These are phyloP conservation scores for Cruciata laevipes DNA, from an alignment of 257 asterid species.

Conservation along the genomic window DNA sequence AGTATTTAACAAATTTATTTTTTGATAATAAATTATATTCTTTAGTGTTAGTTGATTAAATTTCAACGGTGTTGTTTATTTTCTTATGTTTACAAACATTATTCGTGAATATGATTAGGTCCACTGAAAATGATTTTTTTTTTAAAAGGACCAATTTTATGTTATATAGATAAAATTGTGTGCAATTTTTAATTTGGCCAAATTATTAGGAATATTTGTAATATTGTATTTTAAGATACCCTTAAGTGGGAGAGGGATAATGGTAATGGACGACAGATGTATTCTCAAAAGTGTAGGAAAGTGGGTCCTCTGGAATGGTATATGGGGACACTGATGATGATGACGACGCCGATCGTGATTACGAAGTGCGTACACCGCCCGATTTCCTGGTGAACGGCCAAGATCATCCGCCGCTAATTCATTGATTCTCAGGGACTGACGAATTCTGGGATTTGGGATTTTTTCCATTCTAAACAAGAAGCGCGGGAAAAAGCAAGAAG, in stretches of 20 bases:
- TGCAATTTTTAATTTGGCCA: no score
- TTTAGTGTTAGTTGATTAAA: no score
- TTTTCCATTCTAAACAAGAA: conserved; percentile 1
- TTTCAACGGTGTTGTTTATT: no score
- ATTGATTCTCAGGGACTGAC: not conserved
- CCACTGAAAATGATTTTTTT: no score
- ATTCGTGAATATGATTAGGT: no score
- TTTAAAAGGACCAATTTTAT: no score
- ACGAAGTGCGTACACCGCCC: not conserved
- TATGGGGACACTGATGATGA: conserved; percentile 15
- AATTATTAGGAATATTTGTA: no score
- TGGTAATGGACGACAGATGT: conserved; percentile 67
- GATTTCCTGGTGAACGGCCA: not conserved
- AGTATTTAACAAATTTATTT: no score
- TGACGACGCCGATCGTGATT: conserved; percentile 11
- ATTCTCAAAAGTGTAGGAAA: conserved; percentile 42
- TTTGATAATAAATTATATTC: no score
- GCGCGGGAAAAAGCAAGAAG: conserved; percentile 41
- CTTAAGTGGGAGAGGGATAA: not conserved
- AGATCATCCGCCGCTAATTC: conserved; percentile 7
- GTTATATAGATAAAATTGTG: no score
- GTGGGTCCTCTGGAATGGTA: conserved; percentile 29
- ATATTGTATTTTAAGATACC: no score
- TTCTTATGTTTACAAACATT: no score
- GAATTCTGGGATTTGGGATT: not conserved